Percentiles rank a stretch among this genome's conserved stretches.
Conservation (phyloP, 176 grass and related monocot genomes). For the Paspalum notatum region DNA sequence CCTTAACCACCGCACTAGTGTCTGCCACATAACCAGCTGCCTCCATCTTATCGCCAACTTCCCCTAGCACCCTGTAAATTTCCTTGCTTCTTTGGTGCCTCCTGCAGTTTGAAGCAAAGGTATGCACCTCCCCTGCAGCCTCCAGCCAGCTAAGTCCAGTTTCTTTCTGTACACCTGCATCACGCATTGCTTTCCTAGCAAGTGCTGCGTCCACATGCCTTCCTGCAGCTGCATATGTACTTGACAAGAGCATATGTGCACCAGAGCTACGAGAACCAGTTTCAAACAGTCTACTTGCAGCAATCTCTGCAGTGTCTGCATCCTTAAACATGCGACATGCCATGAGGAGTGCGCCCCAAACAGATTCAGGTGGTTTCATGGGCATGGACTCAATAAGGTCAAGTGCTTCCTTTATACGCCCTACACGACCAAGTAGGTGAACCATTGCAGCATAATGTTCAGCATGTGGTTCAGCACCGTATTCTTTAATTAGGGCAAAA, state of each 20-base stretch:
- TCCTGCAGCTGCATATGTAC: slow-evolving; percentile 77
- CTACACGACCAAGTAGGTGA: slow-evolving; percentile 81
- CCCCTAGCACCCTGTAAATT: slow-evolving; percentile 68
- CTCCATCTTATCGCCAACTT: slow-evolving; percentile 84
- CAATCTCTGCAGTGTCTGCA: slow-evolving; percentile 64
- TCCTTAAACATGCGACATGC: slow-evolving; percentile 91
- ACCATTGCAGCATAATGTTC: slow-evolving; percentile 92
- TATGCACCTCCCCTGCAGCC: slow-evolving; percentile 74
- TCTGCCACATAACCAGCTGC: slow-evolving; percentile 78
- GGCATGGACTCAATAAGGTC: slow-evolving; percentile 86
- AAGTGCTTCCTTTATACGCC: slow-evolving; percentile 71
- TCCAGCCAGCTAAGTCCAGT: slow-evolving; percentile 93
- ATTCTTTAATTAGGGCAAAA: slow-evolving; percentile 64
- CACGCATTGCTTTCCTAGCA: slow-evolving; percentile 87
- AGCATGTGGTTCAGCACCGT: slow-evolving; percentile 52
- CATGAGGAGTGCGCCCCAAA: slow-evolving; percentile 86
- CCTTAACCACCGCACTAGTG: slow-evolving; percentile 73
- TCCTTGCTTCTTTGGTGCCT: slow-evolving; percentile 67
- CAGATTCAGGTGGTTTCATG: slow-evolving; percentile 81
- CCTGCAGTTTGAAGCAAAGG: slow-evolving; percentile 79
- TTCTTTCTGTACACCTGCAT: slow-evolving; percentile 83
- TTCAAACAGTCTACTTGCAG: slow-evolving; percentile 68
- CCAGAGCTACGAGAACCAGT: slow-evolving; percentile 77
- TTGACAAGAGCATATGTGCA: slow-evolving; percentile 79
- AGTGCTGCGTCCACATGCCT: slow-evolving; percentile 75